A percentile compares a stretch with the other conserved stretches of the same genome.
These are phyloP conservation scores for Calocybe gambosa DNA, from an alignment of 1,284 basidiomycete species.

Conservation along the genomic window DNA sequence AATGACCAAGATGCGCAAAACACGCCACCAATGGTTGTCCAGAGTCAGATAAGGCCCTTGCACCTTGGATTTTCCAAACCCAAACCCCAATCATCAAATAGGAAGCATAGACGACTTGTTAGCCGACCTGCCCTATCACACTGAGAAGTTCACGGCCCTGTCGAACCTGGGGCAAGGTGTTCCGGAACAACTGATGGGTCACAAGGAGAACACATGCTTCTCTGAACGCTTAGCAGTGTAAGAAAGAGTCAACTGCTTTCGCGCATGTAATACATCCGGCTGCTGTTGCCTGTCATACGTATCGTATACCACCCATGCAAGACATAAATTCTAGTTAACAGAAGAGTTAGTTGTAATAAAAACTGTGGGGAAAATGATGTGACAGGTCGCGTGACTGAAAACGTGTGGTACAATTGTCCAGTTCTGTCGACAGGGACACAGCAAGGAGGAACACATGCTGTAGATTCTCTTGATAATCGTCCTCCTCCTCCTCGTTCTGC, in stretches of 20 bases:
- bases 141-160: constrained; percentile 19
- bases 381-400: constrained; percentile 19
- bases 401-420: constrained; percentile 20
- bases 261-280: too few relatives aligned
- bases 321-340: too few relatives aligned
- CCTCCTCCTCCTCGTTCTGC: constrained; percentile 13
- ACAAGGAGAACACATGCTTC: neutral
- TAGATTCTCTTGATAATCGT: constrained; percentile 23
- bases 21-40: constrained; percentile 6
- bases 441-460: constrained; percentile 25
- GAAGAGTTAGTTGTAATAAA: too few relatives aligned
- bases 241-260: too few relatives aligned
- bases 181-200: constrained; percentile 3
- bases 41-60: neutral
- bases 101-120: constrained; percentile 23
- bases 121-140: constrained; percentile 24
- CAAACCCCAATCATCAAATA: constrained; percentile 11
- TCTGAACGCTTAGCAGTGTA: too few relatives aligned
- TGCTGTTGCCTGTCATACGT: too few relatives aligned
- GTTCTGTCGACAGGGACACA: constrained; percentile 18
- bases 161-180: neutral
- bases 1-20: constrained; percentile 15
- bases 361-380: constrained; percentile 8
- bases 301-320: too few relatives aligned
- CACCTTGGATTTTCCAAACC: constrained; percentile 11